Base-by-base conservation (phyloP, 192 early-diverging fungal species). In the Cetraspora pellucida region DNA sequence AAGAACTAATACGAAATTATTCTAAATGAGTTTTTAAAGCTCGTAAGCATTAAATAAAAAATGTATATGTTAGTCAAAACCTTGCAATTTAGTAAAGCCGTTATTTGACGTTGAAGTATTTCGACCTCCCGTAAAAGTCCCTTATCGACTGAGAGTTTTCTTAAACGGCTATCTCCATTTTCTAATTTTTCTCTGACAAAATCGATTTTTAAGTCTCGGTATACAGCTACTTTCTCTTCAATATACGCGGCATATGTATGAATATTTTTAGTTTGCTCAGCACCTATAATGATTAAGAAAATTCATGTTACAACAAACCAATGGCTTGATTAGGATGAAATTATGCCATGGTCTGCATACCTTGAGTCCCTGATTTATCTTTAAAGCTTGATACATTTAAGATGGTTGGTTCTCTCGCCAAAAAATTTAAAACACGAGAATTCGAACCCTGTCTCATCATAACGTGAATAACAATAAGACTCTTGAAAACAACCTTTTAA, bases 371-470 rank as follows among this genome's bases (percentile, higher is more conserved):
- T 13, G 61, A 65, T 54, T 85, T 88, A 81, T 91, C 89, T 47
- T 81, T 83, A 50, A 89, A 86, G 25, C 77, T 54, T 46, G 84
- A 75, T 31, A 86, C 80, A 77, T 88, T 82, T 17, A 90, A 44
- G 30, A 87, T 67, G 10, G 75, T 81, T 13, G 87, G 78, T 64
- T 88, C 82, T 65, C 78, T 81, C 13, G 77, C 74, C n/a, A 92
- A 78, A 68, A 83, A 89, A 14, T 81, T 85, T 55, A 91, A 75
- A 14, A 92, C 87, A 21, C 86, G 81, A 49, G 90, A 88, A 13
- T 86, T 86, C 11, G 86, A 83, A 31, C 89, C 91, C 77, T 92
- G 87, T n/a, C 93, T 82, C 69, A 92, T 85, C 70, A 95, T 83
- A 45, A 88, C 85, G 74, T 95, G 94, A 21, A 93, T 81, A 10